Evolutionary conservation across 352 stramenopile genomes (phyloP), one percentile per base, ranked within the genome.

Genomic region (Phytophthora lateralis): DNA sequence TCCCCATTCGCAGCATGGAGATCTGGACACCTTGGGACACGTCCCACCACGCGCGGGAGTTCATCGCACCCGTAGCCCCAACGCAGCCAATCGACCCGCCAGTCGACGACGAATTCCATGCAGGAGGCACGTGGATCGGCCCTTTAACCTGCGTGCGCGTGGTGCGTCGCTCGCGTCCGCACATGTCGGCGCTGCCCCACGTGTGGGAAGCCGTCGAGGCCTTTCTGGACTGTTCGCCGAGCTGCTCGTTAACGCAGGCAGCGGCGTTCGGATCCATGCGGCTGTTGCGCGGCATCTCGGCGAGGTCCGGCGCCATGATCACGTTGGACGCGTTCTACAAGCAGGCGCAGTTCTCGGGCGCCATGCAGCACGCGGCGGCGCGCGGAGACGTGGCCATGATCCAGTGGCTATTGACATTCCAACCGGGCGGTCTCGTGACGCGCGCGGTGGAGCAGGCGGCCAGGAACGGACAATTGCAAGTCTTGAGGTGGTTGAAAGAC

Each of bases 171-270:
- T 65, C 64, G 1, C 38, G 55, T 11, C 55, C 52, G 15, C 43
- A 69, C 7, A 51, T 74, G 38, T 41, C 53, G 10, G 54, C 55
- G 38, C 38, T 74, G 7, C 55, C 49, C 1, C 66, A 74, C 29
- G 55, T 74, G 5, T 69, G 63, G 60, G 60, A 71, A 17, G 38
- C 43, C 2, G 46, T 74, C 6, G 52, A 55, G 12, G 55, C 45
- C 18, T 74, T 74, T 41, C 24, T 74, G 42, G 60, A 74, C 46
- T 69, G 55, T 14, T 69, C 66, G n/a, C 60, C 66, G 1, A 69
- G 54, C 27, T 74, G 66, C 12, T 60, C 54, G 0, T 18, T 74
- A 17, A 45, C 61, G 5, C 66, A 63, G 20, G 64, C 64, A 0
- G 59, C 59, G 9, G 64, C 64, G 0, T 64, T 73, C 12, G 64